A percentile compares a stretch with the other conserved stretches of the same genome.
Evolutionary conservation across 148 eudicot genomes (phyloP).

Genomic region (Chenopodium quinoa): DNA sequence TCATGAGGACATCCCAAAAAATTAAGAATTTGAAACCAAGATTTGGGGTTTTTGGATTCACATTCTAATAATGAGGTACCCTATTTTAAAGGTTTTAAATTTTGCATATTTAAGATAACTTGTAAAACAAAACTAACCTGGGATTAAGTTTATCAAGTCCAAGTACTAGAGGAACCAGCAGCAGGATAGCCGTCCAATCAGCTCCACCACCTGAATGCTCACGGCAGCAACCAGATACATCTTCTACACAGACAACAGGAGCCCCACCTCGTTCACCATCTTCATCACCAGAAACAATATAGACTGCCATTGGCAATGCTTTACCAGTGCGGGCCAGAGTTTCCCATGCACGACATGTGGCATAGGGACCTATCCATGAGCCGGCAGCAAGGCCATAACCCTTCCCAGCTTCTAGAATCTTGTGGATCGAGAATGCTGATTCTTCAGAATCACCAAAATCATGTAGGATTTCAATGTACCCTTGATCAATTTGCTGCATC

Average conservation of each 20-base stretch:
- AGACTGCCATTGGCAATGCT: slow-evolving; percentile 65
- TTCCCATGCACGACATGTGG: slow-evolving; percentile 99
- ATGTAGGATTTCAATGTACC: slow-evolving; percentile 67
- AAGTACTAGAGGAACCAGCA: slow-evolving; percentile 93
- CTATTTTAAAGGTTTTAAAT: background rate
- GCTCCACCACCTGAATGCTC: slow-evolving; percentile 59
- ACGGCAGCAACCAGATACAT: slow-evolving; percentile 52
- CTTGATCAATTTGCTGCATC: slow-evolving; percentile 65
- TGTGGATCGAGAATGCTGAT: slow-evolving; percentile 78
- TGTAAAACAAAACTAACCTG: slow-evolving; percentile 50
- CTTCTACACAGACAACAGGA: slow-evolving; percentile 90
- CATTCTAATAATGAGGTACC: background rate
- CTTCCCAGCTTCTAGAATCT: slow-evolving; percentile 80
- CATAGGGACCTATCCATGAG: slow-evolving; percentile 97
- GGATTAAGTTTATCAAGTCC: slow-evolving; percentile 94
- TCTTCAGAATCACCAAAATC: slow-evolving; percentile 80
- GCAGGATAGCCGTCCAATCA: slow-evolving; percentile 71
- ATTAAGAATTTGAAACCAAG: background rate
- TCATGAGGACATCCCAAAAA: background rate
- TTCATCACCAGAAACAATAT: slow-evolving; percentile 96
- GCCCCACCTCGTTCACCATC: slow-evolving; percentile 99
- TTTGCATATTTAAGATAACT: background rate
- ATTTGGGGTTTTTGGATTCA: background rate
- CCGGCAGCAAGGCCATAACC: slow-evolving; percentile 89
- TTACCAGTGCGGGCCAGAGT: slow-evolving; percentile 51